Percentiles rank a stretch among this genome's conserved stretches.
Conservation (phyloP, 2,329 filamentous ascomycete species). For the Colletotrichum eremochloae region DNA sequence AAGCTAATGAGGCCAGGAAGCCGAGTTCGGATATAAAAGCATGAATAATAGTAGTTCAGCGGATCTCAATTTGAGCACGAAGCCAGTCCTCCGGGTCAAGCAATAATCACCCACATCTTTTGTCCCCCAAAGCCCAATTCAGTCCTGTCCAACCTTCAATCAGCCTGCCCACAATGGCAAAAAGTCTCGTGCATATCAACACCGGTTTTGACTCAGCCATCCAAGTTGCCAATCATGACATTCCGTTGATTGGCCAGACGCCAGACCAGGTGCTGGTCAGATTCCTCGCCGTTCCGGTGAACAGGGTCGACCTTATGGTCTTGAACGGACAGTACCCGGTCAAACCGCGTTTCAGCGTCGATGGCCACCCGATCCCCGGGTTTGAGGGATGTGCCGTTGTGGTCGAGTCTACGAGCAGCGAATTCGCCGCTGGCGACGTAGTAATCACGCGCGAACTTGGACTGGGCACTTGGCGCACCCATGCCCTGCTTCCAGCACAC, state of each 20-base stretch:
- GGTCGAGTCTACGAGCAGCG: background rate
- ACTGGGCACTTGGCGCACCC: background rate
- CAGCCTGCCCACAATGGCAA: too few relatives aligned
- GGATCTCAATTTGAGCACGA: too few relatives aligned
- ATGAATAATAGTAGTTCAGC: too few relatives aligned
- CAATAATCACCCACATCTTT: too few relatives aligned
- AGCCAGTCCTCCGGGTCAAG: too few relatives aligned
- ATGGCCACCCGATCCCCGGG: background rate
- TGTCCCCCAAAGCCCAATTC: too few relatives aligned
- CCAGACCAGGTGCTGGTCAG: background rate
- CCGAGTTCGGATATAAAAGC: too few relatives aligned
- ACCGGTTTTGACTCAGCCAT: background rate
- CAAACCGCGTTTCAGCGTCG: background rate
- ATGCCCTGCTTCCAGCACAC: background rate
- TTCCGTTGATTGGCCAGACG: background rate
- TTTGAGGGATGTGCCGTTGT: background rate
- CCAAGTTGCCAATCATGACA: background rate
- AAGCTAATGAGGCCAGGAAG: too few relatives aligned
- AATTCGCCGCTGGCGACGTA: background rate
- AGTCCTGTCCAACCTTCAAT: too few relatives aligned
- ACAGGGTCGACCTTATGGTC: background rate
- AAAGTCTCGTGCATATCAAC: background rate
- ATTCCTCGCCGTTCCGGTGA: background rate
- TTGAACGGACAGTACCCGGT: background rate
- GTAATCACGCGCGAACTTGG: background rate